Base-by-base conservation (phyloP, 2,329 filamentous ascomycete species). In the Paracamarosporium sp. region DNA sequence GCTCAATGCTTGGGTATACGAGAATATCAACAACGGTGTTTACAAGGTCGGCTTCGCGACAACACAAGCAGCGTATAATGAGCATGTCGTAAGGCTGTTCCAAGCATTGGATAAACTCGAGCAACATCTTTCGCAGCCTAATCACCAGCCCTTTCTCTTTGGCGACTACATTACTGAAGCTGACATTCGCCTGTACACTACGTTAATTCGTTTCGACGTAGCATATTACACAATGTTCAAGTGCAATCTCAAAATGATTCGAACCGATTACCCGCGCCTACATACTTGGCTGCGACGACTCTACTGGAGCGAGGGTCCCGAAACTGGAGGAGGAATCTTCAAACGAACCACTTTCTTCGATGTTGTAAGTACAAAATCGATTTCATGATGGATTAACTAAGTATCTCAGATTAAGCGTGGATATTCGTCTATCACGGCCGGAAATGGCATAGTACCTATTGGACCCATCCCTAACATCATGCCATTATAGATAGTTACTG, bases 241-340 rank as follows among this genome's bases (percentile, higher is more conserved):
- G 76, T 94, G 90, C 80, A 96, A 96, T 79, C 79, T 96, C 61
- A 86, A 89, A 31, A 92, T 96, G 79, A 93, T 96, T 70, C 85
- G 93, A 40, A 88, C 86, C 9, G 92, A 92, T 11, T 97, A 95
- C 74, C 93, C 93, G 25, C 82, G 82, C 40, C 80, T 96, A 57
- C 91, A 97, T 80, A 81, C 79, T 55, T 97, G 93, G 92, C 78
- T 96, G 79, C 84, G 91, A 57, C 83, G 87, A 66, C 80, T 96
- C 62, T 97, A 97, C 80, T 97, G 93, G 93, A 88, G 88, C 13
- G 69, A 70, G 17, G 65, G 67, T 1, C 60, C 66, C 13, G 64
- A 69, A 53, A 73, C 67, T 0, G 53, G 53, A 11, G 65, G 68
- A 31, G 72, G 70, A 4, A 68, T 60, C 1, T 76, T 75, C 53